Conservation (phyloP, 257 asterid species). For the Lycium barbarum region DNA sequence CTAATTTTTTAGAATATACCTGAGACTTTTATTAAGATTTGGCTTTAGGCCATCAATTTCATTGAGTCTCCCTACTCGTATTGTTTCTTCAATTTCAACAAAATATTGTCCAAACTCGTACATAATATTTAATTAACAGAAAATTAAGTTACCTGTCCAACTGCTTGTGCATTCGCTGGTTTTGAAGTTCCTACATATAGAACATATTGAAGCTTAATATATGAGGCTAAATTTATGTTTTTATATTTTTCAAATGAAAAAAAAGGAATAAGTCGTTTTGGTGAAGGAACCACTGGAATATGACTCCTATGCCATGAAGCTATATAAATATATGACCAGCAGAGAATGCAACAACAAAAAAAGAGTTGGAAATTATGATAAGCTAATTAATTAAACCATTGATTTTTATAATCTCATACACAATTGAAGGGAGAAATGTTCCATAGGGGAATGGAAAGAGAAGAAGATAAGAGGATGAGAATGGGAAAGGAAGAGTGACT, state of each 20-base stretch:
- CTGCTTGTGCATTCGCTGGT: not conserved
- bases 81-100: too few relatives aligned
- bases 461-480: not conserved
- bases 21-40: too few relatives aligned
- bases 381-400: not conserved
- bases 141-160: too few relatives aligned
- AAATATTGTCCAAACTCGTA: not conserved
- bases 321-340: not conserved
- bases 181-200: not conserved
- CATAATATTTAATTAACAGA: not conserved
- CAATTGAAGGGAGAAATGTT: not conserved
- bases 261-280: not conserved
- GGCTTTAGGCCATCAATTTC: too few relatives aligned
- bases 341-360: not conserved
- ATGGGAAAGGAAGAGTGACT: not conserved
- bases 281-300: not conserved
- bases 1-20: too few relatives aligned
- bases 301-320: not conserved
- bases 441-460: slow-evolving; percentile 1
- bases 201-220: not conserved
- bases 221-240: not conserved
- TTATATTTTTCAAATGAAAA: not conserved
- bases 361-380: not conserved
- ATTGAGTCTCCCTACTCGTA: too few relatives aligned
- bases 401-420: not conserved